Conservation (phyloP, 441 rosid species). For the Gossypium lobatum region DNA sequence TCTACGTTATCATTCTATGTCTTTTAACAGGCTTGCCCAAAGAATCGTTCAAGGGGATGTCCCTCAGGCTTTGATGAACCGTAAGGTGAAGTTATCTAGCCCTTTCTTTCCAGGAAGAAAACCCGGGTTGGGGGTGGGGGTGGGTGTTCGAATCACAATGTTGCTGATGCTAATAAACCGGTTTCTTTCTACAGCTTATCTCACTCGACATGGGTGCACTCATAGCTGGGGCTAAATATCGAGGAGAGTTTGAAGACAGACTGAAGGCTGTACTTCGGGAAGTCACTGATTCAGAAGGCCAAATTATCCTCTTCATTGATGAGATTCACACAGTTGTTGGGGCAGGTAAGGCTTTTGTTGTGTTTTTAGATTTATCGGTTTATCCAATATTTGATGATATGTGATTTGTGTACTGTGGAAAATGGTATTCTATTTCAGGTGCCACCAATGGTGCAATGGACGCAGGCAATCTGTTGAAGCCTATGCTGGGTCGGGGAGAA, state of each 20-base stretch:
- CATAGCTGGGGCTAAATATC: constrained; percentile 92
- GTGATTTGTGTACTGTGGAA: background rate
- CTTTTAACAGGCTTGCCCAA: constrained; percentile 82
- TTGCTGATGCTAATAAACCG: constrained; percentile 5
- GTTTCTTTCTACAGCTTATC: constrained; percentile 47
- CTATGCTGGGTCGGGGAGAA: constrained; percentile 94
- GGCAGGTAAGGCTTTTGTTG: constrained; percentile 50
- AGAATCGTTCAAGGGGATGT: constrained; percentile 98
- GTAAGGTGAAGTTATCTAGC: constrained; percentile 44
- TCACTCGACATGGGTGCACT: constrained; percentile 98
- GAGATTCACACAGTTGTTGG: constrained; percentile 98
- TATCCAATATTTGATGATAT: background rate
- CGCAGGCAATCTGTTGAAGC: constrained; percentile 90
- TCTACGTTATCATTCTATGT: background rate
- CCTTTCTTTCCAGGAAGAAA: background rate
- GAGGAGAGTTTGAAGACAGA: constrained; percentile 98
- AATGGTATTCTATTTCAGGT: constrained; percentile 44
- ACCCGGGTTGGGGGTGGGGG: background rate
- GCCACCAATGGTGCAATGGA: constrained; percentile 98
- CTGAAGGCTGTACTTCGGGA: constrained; percentile 90
- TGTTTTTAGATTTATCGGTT: background rate
- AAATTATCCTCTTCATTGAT: constrained; percentile 77
- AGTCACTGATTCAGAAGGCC: constrained; percentile 92
- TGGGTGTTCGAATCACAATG: background rate
- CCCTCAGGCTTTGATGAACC: constrained; percentile 97